Percentiles rank a stretch among this genome's conserved stretches.
phyloP scores from a whole-genome alignment of 2,329 filamentous ascomycete species.

The Macrophomina tecta region DNA sequence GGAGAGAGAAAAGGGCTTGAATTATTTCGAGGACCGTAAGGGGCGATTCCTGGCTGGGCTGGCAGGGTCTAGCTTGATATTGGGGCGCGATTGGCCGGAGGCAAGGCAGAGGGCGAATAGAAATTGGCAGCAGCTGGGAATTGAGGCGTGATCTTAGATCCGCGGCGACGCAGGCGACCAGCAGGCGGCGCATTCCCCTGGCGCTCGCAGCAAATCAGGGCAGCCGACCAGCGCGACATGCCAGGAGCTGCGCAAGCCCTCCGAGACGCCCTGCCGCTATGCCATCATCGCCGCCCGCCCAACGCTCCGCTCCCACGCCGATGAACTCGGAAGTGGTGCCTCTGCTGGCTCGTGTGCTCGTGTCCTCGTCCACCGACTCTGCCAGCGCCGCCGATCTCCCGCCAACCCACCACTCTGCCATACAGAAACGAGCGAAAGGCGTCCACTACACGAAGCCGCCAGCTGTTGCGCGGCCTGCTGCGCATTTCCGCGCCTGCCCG shows the following conservation, averaged over 20 bases:
- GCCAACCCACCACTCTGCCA: background rate
- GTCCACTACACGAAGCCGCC: background rate
- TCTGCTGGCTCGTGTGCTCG: conserved; percentile 14
- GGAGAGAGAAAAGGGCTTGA: background rate
- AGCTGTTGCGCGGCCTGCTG: background rate
- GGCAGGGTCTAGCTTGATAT: background rate
- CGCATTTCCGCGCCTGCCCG: conserved; percentile 9
- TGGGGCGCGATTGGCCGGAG: background rate
- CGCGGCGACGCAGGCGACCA: conserved; percentile 15
- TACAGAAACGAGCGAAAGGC: background rate
- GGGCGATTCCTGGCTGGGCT: conserved; percentile 9
- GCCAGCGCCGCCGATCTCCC: conserved; percentile 21
- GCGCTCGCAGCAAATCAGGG: conserved; percentile 13
- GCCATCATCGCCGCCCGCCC: conserved; percentile 18
- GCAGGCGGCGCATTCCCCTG: conserved; percentile 18
- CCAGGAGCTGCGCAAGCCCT: conserved; percentile 19
- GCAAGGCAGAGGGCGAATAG: conserved; percentile 21
- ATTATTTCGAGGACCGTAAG: conserved; percentile 17
- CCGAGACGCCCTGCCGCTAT: conserved; percentile 12
- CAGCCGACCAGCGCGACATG: conserved; percentile 5
- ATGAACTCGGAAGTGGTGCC: background rate
- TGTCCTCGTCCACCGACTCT: conserved; percentile 4
- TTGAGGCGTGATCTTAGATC: conserved; percentile 21
- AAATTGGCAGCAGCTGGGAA: conserved; percentile 9
- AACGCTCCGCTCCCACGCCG: background rate